phyloP scores from a whole-genome alignment of 2,329 filamentous ascomycete genomes.

The Stagonosporopsis rhizophila region DNA sequence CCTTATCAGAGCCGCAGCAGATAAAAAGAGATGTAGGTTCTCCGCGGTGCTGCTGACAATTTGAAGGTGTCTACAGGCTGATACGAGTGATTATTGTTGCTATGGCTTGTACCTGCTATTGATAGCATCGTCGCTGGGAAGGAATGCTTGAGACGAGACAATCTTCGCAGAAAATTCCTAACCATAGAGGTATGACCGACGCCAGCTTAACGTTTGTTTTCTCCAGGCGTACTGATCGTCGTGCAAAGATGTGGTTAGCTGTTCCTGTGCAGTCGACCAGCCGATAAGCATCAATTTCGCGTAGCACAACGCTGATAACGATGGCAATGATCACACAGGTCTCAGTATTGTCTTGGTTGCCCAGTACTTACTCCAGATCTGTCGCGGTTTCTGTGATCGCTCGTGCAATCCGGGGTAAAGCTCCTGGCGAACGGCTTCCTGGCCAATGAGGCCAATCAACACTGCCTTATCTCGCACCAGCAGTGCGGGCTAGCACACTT shows the following conservation, averaged over 20 bases:
- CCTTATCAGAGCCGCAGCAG: conserved; percentile 40
- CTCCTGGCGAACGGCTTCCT: conserved; percentile 11
- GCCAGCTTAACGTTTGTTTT: background rate
- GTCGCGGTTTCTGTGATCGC: background rate
- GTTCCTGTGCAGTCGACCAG: background rate
- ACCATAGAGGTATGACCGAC: background rate
- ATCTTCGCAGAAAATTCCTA: background rate
- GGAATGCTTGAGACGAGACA: background rate
- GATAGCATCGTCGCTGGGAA: background rate
- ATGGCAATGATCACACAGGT: conserved; percentile 1
- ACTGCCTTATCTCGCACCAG: conserved; percentile 52
- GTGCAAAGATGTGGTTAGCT: conserved; percentile 5
- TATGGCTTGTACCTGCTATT: conserved; percentile 1
- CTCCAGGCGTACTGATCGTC: conserved; percentile 1
- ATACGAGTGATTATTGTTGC: conserved; percentile 12
- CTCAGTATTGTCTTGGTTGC: background rate
- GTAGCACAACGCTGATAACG: conserved; percentile 4
- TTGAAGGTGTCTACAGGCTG: conserved; percentile 27
- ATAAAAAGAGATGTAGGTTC: conserved; percentile 39
- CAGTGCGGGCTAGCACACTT: background rate
- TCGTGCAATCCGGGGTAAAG: conserved; percentile 8
- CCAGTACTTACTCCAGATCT: conserved; percentile 1
- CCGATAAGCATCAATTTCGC: conserved; percentile 4
- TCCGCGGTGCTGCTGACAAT: conserved; percentile 43
- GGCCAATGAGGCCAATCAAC: conserved; percentile 26